phyloP scores from a whole-genome alignment of 352 stramenopile species.

The Pythium rishiriense region DNA sequence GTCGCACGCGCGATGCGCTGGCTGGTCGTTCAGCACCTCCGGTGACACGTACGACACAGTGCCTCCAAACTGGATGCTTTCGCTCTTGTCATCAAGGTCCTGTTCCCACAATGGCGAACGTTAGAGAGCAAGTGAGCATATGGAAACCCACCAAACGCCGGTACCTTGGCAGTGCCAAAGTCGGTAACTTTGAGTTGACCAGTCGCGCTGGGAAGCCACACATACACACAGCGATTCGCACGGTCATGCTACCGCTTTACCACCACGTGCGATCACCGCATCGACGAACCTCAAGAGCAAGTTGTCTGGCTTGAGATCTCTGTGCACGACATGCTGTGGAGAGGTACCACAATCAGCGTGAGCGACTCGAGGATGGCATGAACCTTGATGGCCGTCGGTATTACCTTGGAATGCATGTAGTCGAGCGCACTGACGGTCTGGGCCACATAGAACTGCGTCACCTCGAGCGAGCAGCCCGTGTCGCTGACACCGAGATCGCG shows the following conservation, averaged over 20 bases:
- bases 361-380: no score
- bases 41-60: slow-evolving; percentile 92
- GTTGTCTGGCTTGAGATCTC: slow-evolving; percentile 95
- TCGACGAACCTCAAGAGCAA: slow-evolving; percentile 67
- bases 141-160: not conserved
- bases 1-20: slow-evolving; percentile 76
- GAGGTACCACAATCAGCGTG: not conserved
- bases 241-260: not conserved
- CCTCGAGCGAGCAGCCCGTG: slow-evolving; percentile 60
- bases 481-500: slow-evolving; percentile 53
- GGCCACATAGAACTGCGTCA: slow-evolving; percentile 92
- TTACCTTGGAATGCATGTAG: slow-evolving; percentile 93
- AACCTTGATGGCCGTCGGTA: not conserved
- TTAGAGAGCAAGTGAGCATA: not conserved
- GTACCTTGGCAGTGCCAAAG: slow-evolving; percentile 88
- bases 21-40: slow-evolving; percentile 88
- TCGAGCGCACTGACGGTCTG: slow-evolving; percentile 93
- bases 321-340: slow-evolving; percentile 92
- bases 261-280: not conserved
- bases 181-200: slow-evolving; percentile 91
- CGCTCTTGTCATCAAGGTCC: slow-evolving; percentile 66
- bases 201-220: slow-evolving; percentile 35
- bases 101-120: slow-evolving; percentile 20
- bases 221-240: no score
- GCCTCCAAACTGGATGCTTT: slow-evolving; percentile 76